Evolutionary conservation across 2,329 filamentous ascomycete species (phyloP).

Genomic region (Cucurbitaria berberidis): DNA sequence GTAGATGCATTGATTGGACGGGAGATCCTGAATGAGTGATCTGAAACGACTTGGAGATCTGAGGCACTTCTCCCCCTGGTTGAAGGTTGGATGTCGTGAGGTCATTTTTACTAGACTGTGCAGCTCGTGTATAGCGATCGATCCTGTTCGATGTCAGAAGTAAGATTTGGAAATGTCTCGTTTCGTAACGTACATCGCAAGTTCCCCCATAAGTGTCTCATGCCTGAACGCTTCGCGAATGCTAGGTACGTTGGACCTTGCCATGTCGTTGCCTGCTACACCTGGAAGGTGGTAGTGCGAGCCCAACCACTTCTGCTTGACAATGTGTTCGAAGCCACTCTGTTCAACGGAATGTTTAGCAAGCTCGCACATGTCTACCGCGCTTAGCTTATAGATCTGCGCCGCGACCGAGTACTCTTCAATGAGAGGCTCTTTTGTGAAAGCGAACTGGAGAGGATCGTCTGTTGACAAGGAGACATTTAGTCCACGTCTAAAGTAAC

Average conservation of each 20-base stretch:
- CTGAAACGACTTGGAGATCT: slow-evolving; percentile 40
- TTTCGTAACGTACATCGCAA: slow-evolving; percentile 71
- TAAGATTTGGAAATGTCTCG: not conserved
- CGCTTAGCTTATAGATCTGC: slow-evolving; percentile 96
- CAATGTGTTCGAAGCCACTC: slow-evolving; percentile 85
- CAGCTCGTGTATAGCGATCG: slow-evolving; percentile 51
- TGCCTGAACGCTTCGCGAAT: slow-evolving; percentile 88
- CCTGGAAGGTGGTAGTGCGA: slow-evolving; percentile 78
- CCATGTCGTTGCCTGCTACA: slow-evolving; percentile 85
- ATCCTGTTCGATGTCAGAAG: slow-evolving; percentile 34
- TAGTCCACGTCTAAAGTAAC: slow-evolving; percentile 91
- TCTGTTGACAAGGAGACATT: slow-evolving; percentile 97
- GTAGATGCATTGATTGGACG: slow-evolving; percentile 49
- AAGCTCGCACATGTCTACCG: slow-evolving; percentile 97
- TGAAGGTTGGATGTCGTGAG: slow-evolving; percentile 47
- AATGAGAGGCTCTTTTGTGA: slow-evolving; percentile 96
- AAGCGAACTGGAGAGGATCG: slow-evolving; percentile 96
- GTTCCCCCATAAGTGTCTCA: slow-evolving; percentile 83
- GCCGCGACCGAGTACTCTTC: slow-evolving; percentile 98
- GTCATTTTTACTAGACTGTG: slow-evolving; percentile 36
- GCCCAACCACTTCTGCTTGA: slow-evolving; percentile 94
- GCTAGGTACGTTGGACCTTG: slow-evolving; percentile 95
- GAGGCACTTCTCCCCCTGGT: slow-evolving; percentile 26
- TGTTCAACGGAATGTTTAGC: slow-evolving; percentile 96
- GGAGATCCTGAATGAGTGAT: slow-evolving; percentile 47